A percentile compares a stretch with the other conserved stretches of the same genome.
Evolutionary conservation across 176 grass and related monocot genomes (phyloP).

Genomic region (Puccinellia tenuiflora): DNA sequence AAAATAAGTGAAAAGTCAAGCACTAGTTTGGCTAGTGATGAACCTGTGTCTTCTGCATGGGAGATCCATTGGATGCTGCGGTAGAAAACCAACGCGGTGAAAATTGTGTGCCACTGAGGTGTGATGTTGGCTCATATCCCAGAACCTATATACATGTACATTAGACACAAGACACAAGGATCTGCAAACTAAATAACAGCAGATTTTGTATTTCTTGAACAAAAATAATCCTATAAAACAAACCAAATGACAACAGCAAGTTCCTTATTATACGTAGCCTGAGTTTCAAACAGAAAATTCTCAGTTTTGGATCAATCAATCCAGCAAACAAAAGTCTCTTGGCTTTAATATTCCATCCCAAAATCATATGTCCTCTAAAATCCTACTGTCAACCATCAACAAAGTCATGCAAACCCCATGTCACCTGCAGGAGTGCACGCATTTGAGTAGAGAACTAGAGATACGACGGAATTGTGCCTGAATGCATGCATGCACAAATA

Average conservation of each 20-base stretch:
- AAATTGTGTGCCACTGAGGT: constrained; percentile 20
- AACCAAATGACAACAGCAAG: neutral
- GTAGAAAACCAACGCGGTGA: constrained; percentile 40
- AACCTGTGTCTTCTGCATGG: constrained; percentile 41
- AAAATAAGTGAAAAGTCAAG: constrained; percentile 16
- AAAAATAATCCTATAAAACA: neutral
- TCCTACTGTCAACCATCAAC: neutral
- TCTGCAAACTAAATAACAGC: constrained; percentile 3
- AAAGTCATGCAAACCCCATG: neutral
- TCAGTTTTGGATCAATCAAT: neutral
- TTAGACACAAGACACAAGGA: neutral
- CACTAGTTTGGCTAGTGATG: neutral
- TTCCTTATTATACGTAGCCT: neutral
- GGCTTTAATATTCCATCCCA: neutral
- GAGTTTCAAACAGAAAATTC: neutral
- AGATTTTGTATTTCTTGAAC: neutral
- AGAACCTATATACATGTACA: constrained; percentile 27
- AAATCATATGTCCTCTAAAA: neutral
- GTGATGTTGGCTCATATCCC: constrained; percentile 28
- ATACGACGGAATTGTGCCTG: neutral
- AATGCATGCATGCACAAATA: neutral
- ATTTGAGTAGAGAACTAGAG: neutral
- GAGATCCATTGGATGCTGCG: constrained; percentile 28
- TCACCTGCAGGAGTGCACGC: neutral
- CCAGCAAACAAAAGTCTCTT: neutral